Percentiles rank a stretch among this genome's conserved stretches.
These are phyloP conservation scores for Echria macrotheca DNA, from an alignment of 495 filamentous ascomycete genomes.

Conservation along the genomic window DNA sequence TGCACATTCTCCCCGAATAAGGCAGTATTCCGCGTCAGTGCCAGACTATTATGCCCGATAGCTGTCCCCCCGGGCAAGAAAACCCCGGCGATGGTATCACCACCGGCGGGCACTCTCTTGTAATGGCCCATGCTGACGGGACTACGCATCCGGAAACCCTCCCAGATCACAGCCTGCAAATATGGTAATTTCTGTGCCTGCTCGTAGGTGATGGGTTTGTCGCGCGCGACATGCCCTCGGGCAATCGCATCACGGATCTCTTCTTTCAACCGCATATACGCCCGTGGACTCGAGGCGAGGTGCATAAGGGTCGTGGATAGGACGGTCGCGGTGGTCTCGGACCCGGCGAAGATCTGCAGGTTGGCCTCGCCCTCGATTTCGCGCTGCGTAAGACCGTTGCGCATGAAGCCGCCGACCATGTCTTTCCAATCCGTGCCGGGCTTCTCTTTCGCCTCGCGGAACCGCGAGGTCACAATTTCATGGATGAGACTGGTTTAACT, in stretches of 20 bases:
- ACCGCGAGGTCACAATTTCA: constrained; percentile 1
- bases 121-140: constrained; percentile 23
- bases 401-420: constrained; percentile 25
- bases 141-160: constrained; percentile 40
- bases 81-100: constrained; percentile 39
- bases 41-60: constrained; percentile 36
- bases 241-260: constrained; percentile 43
- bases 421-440: background rate
- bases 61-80: constrained; percentile 43
- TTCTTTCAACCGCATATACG: constrained; percentile 49
- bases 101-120: constrained; percentile 38
- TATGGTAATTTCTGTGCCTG: constrained; percentile 38
- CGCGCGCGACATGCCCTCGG: constrained; percentile 20
- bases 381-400: constrained; percentile 33
- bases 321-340: constrained; percentile 56
- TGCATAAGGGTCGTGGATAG: constrained; percentile 52
- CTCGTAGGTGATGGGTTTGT: constrained; percentile 29
- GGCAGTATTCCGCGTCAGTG: constrained; percentile 26
- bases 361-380: constrained; percentile 38
- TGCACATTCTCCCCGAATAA: constrained; percentile 44
- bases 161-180: constrained; percentile 41
- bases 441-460: background rate
- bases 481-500: constrained; percentile 2
- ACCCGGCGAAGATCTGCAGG: constrained; percentile 49
- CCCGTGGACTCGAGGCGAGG: constrained; percentile 37